Base-by-base conservation (phyloP, 345 rosid genomes). In the Dipteronia dyeriana region DNA sequence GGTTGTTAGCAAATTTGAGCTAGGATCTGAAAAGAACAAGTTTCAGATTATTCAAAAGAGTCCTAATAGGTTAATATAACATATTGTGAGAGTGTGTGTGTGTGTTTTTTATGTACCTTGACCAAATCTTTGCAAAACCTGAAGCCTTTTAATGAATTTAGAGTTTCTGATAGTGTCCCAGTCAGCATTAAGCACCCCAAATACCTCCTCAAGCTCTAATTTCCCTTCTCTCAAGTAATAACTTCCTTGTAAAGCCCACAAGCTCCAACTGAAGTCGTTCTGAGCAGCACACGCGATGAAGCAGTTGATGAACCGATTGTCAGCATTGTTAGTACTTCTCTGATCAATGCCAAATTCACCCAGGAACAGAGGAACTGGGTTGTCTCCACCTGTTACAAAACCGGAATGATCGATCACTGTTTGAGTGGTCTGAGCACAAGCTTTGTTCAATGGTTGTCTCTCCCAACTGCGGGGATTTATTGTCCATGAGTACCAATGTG, bases 281-380 rank as follows among this genome's bases (percentile, higher is more conserved):
- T 81, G 87, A 3, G 86, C 82, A 5, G 84, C 82, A 23, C 14
- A 70, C 16, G 82, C 84, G 57, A 86, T 70, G 68, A 85, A 75
- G 75, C 91, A 86, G 54, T 82, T 69, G 51, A 88, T 14, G 78
- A 70, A 88, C 76, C 83, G 66, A n/a, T 84, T 78, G 54, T 84
- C 89, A 54, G 82, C 63, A 4, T 19, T 3, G 4, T 59, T 59
- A 59, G 25, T 59, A 1, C 25, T 84, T 41, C 80, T 78, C 45
- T 71, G 82, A 64, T 88, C 85, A 34, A 81, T 70, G 61, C 91
- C 91, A 4, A 86, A 81, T 80, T 88, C 91, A 11, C 89, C 76
- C 63, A 86, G 61, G 16, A 88, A 74, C 73, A 88, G 66, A 3
- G 91, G 91, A 65, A 68, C 77, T 0, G 80, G 66, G 38, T 7